Evolutionary conservation across 2,329 filamentous ascomycete genomes (phyloP), one percentile per base, ranked within the genome.

Genomic region (Thelonectria blattea): DNA sequence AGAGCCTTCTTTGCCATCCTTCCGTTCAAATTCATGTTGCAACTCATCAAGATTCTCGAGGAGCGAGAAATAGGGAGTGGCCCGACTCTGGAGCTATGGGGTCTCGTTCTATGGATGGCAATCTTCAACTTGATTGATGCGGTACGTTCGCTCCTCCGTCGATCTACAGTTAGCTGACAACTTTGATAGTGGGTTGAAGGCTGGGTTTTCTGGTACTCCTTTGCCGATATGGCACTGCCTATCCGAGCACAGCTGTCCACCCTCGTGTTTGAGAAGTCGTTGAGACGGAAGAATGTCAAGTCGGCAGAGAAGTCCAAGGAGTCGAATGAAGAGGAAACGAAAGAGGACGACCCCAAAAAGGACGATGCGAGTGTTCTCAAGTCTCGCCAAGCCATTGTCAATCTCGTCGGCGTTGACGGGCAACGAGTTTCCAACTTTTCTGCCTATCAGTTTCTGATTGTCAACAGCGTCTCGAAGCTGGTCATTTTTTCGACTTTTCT

Each of bases 281-380:
- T 93, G 81, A 83, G 88, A 45, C 84, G 88, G 50, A 94, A 94
- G 72, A 91, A 93, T 72, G 85, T 91, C 42, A 92, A 92, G 72
- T 83, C 85, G 11, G 80, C 84, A 5, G 80, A 79, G 37, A 87
- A 84, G 68, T 68, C 74, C 10, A 72, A 73, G 17, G 74, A 80
- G 73, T 46, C 71, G n/a, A 68, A 75, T 24, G 62, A 69, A 6
- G 70, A 69, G 14, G 73, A 77, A 7, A 62, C 70, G 4, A 73
- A 75, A 11, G 73, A 78, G 8, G 78, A 78, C 0, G 78, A 78
- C 17, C 14, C 52, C 2, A 79, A 80, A 3, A 79, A 83, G n/a
- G 81, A 85, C 9, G 65, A 70, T 12, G 66, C 70, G 18, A 72
- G 67, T 41, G 74, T 74, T 10, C 65, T 76, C 46, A 76, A 79